A percentile compares a stretch with the other conserved stretches of the same genome.
Conservation (phyloP, 1,284 basidiomycete genomes). For the Phylloboletellus chloephorus region DNA sequence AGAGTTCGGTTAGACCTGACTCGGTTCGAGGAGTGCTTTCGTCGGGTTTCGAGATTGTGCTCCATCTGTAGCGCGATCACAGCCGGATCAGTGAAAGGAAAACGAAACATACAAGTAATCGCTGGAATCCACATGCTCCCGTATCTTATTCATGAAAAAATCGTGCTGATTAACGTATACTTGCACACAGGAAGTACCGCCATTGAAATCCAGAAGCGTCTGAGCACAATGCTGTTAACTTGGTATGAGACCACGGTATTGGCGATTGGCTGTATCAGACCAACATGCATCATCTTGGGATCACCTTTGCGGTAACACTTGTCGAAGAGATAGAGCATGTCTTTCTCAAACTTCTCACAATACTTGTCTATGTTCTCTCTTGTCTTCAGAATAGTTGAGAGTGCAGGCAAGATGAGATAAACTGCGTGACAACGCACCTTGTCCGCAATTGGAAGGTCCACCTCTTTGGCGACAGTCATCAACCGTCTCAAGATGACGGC, state of each 20-base stretch:
- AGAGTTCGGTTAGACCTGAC: constrained; percentile 74
- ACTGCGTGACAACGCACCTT: constrained; percentile 46
- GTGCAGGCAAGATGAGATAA: background rate
- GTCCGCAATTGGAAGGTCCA: constrained; percentile 78
- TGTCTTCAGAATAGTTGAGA: constrained; percentile 44
- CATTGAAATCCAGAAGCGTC: constrained; percentile 96
- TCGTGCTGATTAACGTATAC: constrained; percentile 99
- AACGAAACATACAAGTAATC: constrained; percentile 53
- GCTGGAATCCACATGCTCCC: constrained; percentile 53
- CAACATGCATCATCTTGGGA: constrained; percentile 97
- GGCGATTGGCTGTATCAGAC: constrained; percentile 28
- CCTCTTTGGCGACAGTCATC: constrained; percentile 86
- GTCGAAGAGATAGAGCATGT: constrained; percentile 96
- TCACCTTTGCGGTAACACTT: constrained; percentile 93
- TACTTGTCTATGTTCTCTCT: constrained; percentile 90
- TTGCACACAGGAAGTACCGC: constrained; percentile 93
- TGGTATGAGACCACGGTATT: constrained; percentile 12
- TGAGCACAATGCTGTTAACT: constrained; percentile 85
- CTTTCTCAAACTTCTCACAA: constrained; percentile 98
- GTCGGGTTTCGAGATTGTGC: constrained; percentile 74
- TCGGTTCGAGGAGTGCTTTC: constrained; percentile 75
- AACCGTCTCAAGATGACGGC: constrained; percentile 88
- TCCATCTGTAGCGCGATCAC: constrained; percentile 62
- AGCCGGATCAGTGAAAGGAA: constrained; percentile 3
- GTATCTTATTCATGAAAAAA: constrained; percentile 92